phyloP scores from a whole-genome alignment of 345 rosid species.

The Aquilaria sinensis region DNA sequence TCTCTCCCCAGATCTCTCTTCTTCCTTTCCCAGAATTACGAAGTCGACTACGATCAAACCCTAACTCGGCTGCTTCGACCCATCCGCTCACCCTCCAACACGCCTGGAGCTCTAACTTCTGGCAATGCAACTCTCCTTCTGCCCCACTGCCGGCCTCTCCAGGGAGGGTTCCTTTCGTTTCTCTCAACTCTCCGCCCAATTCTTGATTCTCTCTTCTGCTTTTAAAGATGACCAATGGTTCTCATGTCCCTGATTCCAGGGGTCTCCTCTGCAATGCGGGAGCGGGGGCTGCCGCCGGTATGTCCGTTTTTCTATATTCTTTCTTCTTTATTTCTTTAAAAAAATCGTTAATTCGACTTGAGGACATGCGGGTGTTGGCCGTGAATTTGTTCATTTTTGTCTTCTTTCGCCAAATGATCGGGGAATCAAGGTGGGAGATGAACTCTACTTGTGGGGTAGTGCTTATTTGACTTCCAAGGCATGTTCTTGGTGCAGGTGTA shows the following conservation, averaged over 20 bases:
- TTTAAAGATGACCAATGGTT: slow-evolving; percentile 45
- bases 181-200: slow-evolving; percentile 12
- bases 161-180: slow-evolving; percentile 49
- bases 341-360: neutral
- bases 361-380: neutral
- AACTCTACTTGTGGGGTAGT: too few species aligned
- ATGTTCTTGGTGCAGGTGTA: slow-evolving; percentile 36
- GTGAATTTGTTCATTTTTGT: too few species aligned
- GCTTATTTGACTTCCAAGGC: slow-evolving; percentile 1
- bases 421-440: too few species aligned
- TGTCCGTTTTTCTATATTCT: neutral
- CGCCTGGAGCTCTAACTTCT: slow-evolving; percentile 14
- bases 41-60: neutral
- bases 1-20: neutral
- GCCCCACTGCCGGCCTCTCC: slow-evolving; percentile 45
- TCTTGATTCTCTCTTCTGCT: slow-evolving; percentile 13
- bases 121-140: slow-evolving; percentile 84
- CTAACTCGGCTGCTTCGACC: slow-evolving; percentile 13
- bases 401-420: too few species aligned
- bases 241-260: slow-evolving; percentile 47
- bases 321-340: neutral
- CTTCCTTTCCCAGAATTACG: slow-evolving; percentile 10
- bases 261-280: slow-evolving; percentile 80
- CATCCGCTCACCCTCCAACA: slow-evolving; percentile 3
- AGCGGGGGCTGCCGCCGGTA: slow-evolving; percentile 93